Base-by-base conservation (phyloP, 306 rosid species). In the Begonia masoniana region DNA sequence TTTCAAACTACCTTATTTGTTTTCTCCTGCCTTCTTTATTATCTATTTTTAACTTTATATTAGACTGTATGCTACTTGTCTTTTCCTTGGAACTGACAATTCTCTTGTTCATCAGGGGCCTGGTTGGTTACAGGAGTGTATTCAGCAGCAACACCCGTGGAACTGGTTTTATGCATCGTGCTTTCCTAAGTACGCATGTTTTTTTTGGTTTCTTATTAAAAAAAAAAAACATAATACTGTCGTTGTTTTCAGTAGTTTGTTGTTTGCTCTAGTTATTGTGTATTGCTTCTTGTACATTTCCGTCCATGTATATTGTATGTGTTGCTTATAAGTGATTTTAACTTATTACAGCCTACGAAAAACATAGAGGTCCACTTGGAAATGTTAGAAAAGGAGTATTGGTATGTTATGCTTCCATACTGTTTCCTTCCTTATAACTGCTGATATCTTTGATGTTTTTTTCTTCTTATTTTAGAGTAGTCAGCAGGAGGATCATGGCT, bases 131-230 rank as follows among this genome's bases (percentile, higher is more conserved):
- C 73, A 81, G 96, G 69, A 91, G 99, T 26, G 96, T 91, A 72
- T 91, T 91, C 69, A 83, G 94, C 76, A 86, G 88, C n/a, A 96
- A 84, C 66, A 87, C 96, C 26, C 99, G 99, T 56, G 99, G 99
- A 79, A 81, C 92, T 73, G 99, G 99, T 58, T 91, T 91, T 66
- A 91, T 91, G 96, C 99, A 91, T 68, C 94, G 96, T 63, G 96
- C 99, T 65, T 91, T 91, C 81, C 66, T 67, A 48, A 67, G 99
- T 91, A 91, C 56, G 77, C 59, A 43, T 71, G 15, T 45, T 54
- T 59, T 68, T 17, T 21, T 0, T 31, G 41, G 10, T 43, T 6
- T 10, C 36, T 13, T 17, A 15, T 16, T 58, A 12, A 46, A 45
- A 45, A 10, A n/a, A n/a, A 43, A 43, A 43, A 43, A 9, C 47